Base-by-base conservation (phyloP, 2,329 filamentous ascomycete genomes). In the Ceratocystiopsis minuta region DNA sequence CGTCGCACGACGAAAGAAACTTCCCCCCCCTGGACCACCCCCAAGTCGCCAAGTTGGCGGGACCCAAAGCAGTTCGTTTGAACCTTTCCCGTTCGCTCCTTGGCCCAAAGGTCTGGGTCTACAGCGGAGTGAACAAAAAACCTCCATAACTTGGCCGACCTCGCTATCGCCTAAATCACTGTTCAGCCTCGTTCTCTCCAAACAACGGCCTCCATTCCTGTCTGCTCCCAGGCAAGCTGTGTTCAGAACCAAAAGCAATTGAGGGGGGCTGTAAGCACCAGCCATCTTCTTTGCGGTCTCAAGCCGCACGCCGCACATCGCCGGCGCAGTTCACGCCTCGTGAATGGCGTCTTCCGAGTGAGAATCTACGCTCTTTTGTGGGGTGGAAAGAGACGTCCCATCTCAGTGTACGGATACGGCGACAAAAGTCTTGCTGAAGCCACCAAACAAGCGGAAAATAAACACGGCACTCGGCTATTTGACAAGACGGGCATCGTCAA, bases 121-220 rank as follows among this genome's bases (percentile, higher is more conserved):
- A 88, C 64, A 78, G 78, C 71, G 87, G 88, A 80, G 83, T 86
- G 69, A 84, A 90, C 71, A 90, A 86, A 70, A 88, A 93, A 67
- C 88, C 90, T 61, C 88, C 88, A 72, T 96, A 96, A 95, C 66
- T 88, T 62, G 69, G 14, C 34, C 41, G 41, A 28, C 36, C 42
- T 28, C 24, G 11, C 7, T 10, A 28, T 10, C 7, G 24, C 11
- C 11, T 10, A 10, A 28, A 10, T 28, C 24, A 28, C 24, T 28
- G 24, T 28, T 28, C 24, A 28, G 9, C 24, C 24, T 6, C 5
- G 24, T 28, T 28, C 11, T 10, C 24, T 36, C 15, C 28, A 28
- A 11, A 38, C 17, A 15, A 43, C 35, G 42, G 41, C 34, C 20
- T 28, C 24, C 24, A 20, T 39, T 36, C 34, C 24, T 34, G 10